Evolutionary conservation across 2,329 filamentous ascomycete species (phyloP).

Genomic region (Aspergillus sp.): DNA sequence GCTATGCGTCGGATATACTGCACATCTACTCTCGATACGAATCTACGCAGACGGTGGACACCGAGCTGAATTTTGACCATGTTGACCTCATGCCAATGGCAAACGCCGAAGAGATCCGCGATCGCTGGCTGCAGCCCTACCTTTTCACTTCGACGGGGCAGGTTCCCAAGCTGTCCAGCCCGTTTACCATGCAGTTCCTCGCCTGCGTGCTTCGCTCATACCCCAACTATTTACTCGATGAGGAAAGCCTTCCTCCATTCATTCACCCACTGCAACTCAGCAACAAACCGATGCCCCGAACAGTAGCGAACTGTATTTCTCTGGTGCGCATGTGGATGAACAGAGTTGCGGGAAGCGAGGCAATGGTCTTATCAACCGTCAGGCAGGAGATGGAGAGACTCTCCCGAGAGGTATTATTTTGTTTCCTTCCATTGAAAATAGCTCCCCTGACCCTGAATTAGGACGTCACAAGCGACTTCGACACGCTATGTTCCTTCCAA

Average conservation of each 20-base stretch:
- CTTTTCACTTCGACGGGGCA: no score
- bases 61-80: neutral
- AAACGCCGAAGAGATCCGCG: no score
- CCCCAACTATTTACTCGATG: no score
- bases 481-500: conserved; percentile 44
- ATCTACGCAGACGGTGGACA: neutral
- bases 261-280: conserved; percentile 18
- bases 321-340: conserved; percentile 20
- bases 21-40: no score
- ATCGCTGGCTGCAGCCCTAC: no score
- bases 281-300: conserved; percentile 3
- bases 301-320: conserved; percentile 2
- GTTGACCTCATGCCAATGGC: no score
- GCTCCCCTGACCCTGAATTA: neutral
- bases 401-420: conserved; percentile 8
- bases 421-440: neutral
- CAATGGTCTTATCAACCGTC: conserved; percentile 14
- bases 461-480: conserved; percentile 14
- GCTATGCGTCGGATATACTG: no score
- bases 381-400: conserved; percentile 21
- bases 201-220: no score
- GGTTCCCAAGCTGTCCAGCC: no score
- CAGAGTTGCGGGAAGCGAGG: conserved; percentile 20
- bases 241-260: conserved; percentile 12
- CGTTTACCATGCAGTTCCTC: no score